These are phyloP conservation scores for Crepidotus variabilis DNA, from an alignment of 768 basidiomycete genomes.

Conservation along the genomic window DNA sequence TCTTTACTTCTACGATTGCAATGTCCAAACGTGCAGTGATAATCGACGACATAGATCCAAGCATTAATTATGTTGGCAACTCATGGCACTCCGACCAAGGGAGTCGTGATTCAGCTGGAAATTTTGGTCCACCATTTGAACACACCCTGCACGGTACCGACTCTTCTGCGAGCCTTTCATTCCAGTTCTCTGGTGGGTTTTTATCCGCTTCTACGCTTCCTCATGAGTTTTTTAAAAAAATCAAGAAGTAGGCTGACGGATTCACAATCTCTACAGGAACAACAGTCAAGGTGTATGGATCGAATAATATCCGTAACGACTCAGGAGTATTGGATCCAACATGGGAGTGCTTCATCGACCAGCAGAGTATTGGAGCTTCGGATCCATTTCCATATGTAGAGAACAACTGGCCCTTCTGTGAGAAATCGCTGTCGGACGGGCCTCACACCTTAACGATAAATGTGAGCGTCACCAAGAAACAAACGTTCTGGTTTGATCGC, in stretches of 20 bases:
- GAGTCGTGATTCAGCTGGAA: constrained; percentile 11
- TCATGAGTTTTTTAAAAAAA: not conserved
- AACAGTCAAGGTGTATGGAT: constrained; percentile 3
- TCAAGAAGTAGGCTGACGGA: not conserved
- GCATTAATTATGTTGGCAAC: not conserved
- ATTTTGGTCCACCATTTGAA: constrained; percentile 15
- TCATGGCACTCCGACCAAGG: not conserved
- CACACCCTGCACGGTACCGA: constrained; percentile 16
- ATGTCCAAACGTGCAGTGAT: not conserved
- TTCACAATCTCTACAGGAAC: constrained; percentile 2
- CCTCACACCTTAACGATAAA: constrained; percentile 7
- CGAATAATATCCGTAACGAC: constrained; percentile 6
- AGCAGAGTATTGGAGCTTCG: constrained; percentile 3
- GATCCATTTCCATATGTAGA: constrained; percentile 1
- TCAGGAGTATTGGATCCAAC: constrained; percentile 7
- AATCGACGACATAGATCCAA: not conserved
- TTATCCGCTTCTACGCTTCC: not conserved
- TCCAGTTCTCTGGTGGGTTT: constrained; percentile 14
- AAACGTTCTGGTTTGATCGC: constrained; percentile 7
- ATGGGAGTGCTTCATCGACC: constrained; percentile 17
- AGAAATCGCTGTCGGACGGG: not conserved
- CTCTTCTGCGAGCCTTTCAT: constrained; percentile 11
- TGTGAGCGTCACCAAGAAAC: not conserved
- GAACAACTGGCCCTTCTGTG: constrained; percentile 9
- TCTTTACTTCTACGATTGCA: not conserved